Conservation (phyloP, 2,329 filamentous ascomycete genomes). For the Colletotrichum sansevieriae region DNA sequence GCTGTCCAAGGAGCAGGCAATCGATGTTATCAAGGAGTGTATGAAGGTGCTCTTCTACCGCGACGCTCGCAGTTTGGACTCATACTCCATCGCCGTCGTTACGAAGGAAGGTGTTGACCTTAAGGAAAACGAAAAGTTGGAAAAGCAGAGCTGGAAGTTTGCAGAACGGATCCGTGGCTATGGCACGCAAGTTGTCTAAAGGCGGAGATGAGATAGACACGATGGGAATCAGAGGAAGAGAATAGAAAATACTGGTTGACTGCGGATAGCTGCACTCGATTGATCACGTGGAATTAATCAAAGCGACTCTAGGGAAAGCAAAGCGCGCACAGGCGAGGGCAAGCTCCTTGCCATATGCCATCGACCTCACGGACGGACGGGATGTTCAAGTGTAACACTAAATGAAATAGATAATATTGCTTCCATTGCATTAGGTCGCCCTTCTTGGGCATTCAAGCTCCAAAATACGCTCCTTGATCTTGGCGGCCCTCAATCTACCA, state of each 20-base stretch:
- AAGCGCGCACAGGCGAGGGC: background rate
- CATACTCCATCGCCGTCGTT: slow-evolving; percentile 91
- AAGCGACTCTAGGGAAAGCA: slow-evolving; percentile 7
- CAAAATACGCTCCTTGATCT: slow-evolving; percentile 38
- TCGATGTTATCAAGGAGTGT: slow-evolving; percentile 87
- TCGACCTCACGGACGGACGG: slow-evolving; percentile 1
- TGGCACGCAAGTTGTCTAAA: slow-evolving; percentile 81
- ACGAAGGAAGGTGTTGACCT: slow-evolving; percentile 91
- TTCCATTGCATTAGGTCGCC: slow-evolving; percentile 40
- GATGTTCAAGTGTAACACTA: slow-evolving; percentile 15
- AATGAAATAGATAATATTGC: slow-evolving; percentile 40
- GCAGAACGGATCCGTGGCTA: slow-evolving; percentile 95
- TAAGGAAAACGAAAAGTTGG: slow-evolving; percentile 86
- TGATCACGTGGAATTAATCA: slow-evolving; percentile 6
- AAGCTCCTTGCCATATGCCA: background rate
- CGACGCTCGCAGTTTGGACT: slow-evolving; percentile 91
- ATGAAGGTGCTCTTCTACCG: slow-evolving; percentile 99
- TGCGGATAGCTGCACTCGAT: slow-evolving; percentile 7
- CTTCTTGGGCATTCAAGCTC: slow-evolving; percentile 35
- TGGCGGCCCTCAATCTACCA: slow-evolving; percentile 32
- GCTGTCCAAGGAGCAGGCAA: slow-evolving; percentile 82
- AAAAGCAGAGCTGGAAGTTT: slow-evolving; percentile 98
- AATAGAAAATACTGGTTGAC: slow-evolving; percentile 30
- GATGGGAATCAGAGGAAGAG: slow-evolving; percentile 24
- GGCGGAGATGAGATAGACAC: background rate